Conservation (phyloP, 176 grass and related monocot species). For the Oryza brachyantha region DNA sequence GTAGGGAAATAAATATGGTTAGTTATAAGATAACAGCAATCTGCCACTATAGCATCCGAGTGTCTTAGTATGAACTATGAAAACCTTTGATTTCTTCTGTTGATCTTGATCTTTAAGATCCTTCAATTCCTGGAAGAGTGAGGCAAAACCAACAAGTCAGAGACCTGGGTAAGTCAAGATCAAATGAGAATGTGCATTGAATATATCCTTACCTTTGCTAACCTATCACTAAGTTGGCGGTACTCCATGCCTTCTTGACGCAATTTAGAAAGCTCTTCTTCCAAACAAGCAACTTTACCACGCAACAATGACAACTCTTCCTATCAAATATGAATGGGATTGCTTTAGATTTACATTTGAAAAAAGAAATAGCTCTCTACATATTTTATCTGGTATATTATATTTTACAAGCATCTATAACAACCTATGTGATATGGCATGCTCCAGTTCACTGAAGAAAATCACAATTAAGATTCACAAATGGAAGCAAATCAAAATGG, state of each 20-base stretch:
- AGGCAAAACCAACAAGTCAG: slow-evolving; percentile 37
- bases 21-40: slow-evolving; percentile 6
- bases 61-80: slow-evolving; percentile 10
- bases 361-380: slow-evolving; percentile 7
- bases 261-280: slow-evolving; percentile 82
- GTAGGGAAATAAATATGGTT: slow-evolving; percentile 14
- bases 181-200: slow-evolving; percentile 19
- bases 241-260: slow-evolving; percentile 60
- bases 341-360: slow-evolving; percentile 28
- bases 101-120: slow-evolving; percentile 90
- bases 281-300: slow-evolving; percentile 72
- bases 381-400: background rate
- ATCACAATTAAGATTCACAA: slow-evolving; percentile 18
- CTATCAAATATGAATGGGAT: slow-evolving; percentile 34
- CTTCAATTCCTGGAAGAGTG: slow-evolving; percentile 79
- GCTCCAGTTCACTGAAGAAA: background rate
- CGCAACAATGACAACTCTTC: slow-evolving; percentile 70
- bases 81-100: slow-evolving; percentile 87
- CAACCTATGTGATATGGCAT: background rate
- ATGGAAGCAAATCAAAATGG: slow-evolving; percentile 17
- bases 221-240: slow-evolving; percentile 51
- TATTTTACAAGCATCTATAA: slow-evolving; percentile 4
- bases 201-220: slow-evolving; percentile 70
- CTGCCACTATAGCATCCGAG: background rate
- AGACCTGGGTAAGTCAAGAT: slow-evolving; percentile 16